A percentile compares a stretch with the other conserved stretches of the same genome.
phyloP scores from a whole-genome alignment of 2,329 filamentous ascomycete genomes.

The Stromatinia cepivora region DNA sequence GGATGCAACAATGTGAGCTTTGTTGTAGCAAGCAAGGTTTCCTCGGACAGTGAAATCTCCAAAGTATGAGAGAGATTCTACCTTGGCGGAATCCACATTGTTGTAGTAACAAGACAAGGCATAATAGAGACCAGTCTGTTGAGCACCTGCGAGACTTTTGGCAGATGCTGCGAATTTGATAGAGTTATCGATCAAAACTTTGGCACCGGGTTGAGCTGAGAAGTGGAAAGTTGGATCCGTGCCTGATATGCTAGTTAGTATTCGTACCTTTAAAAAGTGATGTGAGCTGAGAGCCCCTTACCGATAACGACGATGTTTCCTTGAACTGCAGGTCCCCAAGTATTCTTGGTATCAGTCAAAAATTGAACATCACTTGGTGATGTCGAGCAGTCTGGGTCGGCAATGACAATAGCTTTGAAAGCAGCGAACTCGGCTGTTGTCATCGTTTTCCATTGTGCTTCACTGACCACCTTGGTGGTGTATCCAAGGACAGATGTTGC shows the following conservation, averaged over 20 bases:
- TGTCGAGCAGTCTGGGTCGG: slow-evolving; percentile 43
- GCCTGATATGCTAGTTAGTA: slow-evolving; percentile 19
- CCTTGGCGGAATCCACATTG: slow-evolving; percentile 31
- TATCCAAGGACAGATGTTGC: slow-evolving; percentile 31
- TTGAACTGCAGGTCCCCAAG: slow-evolving; percentile 45
- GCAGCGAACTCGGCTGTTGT: slow-evolving; percentile 47
- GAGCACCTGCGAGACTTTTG: slow-evolving; percentile 25
- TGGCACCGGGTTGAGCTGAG: slow-evolving; percentile 37
- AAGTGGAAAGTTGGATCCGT: slow-evolving; percentile 40
- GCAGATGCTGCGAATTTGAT: slow-evolving; percentile 43
- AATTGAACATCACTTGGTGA: slow-evolving; percentile 41
- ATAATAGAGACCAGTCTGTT: slow-evolving; percentile 45
- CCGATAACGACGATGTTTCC: slow-evolving; percentile 48
- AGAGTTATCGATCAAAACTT: slow-evolving; percentile 44
- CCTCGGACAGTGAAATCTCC: slow-evolving; percentile 46
- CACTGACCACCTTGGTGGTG: slow-evolving; percentile 42
- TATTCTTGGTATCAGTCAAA: slow-evolving; percentile 44
- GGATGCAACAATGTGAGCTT: slow-evolving; percentile 45
- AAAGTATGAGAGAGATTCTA: slow-evolving; percentile 41
- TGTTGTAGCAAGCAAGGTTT: slow-evolving; percentile 45
- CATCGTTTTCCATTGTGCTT: slow-evolving; percentile 44
- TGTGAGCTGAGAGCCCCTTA: slow-evolving; percentile 18
- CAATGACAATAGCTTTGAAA: slow-evolving; percentile 49
- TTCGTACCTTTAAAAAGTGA: neutral
- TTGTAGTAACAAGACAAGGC: slow-evolving; percentile 48